Base-by-base conservation (phyloP, 208 protist genomes). In the Leishmania major region DNA sequence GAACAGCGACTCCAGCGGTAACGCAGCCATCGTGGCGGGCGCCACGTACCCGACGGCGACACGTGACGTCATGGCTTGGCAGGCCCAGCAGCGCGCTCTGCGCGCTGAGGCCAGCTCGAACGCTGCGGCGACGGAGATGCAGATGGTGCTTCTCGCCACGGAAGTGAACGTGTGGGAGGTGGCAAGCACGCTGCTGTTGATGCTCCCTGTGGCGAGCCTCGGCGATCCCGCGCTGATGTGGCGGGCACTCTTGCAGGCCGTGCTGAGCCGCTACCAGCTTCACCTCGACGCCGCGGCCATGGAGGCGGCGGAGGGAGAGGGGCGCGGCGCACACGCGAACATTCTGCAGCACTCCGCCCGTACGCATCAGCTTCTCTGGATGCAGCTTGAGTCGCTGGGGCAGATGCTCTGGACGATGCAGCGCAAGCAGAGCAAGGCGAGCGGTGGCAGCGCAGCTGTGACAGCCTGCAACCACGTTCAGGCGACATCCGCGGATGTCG, bases 361-460 rank as follows among this genome's bases (percentile, higher is more conserved):
- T 8, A 87, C 87, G 7, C 88, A 79, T 43, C 85, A 95, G 64
- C 80, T 95, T 57, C 71, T 96, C 22, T 92, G 90, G 87, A 77
- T 95, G 73, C 93, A 96, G 79, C 77, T 94, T 0, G 90, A 95
- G 78, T 90, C 91, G 10, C 86, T 96, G 13, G 59, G 82, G 64
- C 89, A 95, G 84, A 93, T 93, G 85, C 78, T 92, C 3, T 96
- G 93, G 93, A 95, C 91, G 55, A 55, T 96, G 76, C 90, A 93
- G 78, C 93, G 93, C 8, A 96, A 96, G 75, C 90, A 96, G 76
- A 78, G 75, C n/a, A 87, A 81, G 60, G 78, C 78, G 7, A 72
- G 45, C 45, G 71, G 45, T 19, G 71, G 45, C 71, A 82, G 84
- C 45, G 83, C 78, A 3, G 47, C 79, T 0, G 35, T 84, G 19